These are phyloP conservation scores for Fusarium goolgardi DNA, from an alignment of 2,329 filamentous ascomycete species.

Conservation along the genomic window DNA sequence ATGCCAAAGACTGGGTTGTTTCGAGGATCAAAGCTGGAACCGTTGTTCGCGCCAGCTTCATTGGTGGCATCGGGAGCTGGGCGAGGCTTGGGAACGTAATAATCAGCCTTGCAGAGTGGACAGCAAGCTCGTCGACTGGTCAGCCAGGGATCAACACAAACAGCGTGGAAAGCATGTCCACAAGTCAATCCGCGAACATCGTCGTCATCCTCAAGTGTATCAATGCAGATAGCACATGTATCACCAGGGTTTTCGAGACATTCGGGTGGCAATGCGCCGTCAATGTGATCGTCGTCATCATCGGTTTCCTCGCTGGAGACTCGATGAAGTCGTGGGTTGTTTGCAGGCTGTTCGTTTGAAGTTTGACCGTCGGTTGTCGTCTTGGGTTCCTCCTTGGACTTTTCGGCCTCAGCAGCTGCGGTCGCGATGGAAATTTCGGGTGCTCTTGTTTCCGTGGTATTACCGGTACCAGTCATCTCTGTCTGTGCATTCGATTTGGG, in stretches of 20 bases:
- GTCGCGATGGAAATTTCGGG: conserved; percentile 38
- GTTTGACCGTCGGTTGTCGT: conserved; percentile 43
- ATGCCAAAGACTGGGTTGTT: conserved; percentile 61
- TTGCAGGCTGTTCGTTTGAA: conserved; percentile 41
- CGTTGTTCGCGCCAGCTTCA: conserved; percentile 50
- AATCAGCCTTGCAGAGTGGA: conserved; percentile 97
- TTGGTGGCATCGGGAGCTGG: conserved; percentile 58
- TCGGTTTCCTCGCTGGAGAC: conserved; percentile 65
- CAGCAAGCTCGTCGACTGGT: conserved; percentile 95
- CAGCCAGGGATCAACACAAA: conserved; percentile 95
- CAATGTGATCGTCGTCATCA: conserved; percentile 83
- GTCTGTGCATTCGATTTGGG: conserved; percentile 32
- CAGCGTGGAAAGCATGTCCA: conserved; percentile 97
- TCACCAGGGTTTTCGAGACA: conserved; percentile 85
- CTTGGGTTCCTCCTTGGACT: conserved; percentile 36
- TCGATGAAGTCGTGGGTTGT: conserved; percentile 51
- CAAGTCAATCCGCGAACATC: conserved; percentile 94
- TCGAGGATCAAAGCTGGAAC: conserved; percentile 50
- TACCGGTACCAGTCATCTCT: conserved; percentile 29
- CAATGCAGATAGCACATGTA: conserved; percentile 95
- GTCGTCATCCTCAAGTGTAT: conserved; percentile 92
- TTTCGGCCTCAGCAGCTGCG: conserved; percentile 35
- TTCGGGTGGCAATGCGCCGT: conserved; percentile 83
- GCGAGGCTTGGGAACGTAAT: conserved; percentile 93
- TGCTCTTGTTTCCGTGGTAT: conserved; percentile 17